A percentile compares a stretch with the other conserved stretches of the same genome.
phyloP scores from a whole-genome alignment of 768 basidiomycete genomes.

The Hydnum rufescens region DNA sequence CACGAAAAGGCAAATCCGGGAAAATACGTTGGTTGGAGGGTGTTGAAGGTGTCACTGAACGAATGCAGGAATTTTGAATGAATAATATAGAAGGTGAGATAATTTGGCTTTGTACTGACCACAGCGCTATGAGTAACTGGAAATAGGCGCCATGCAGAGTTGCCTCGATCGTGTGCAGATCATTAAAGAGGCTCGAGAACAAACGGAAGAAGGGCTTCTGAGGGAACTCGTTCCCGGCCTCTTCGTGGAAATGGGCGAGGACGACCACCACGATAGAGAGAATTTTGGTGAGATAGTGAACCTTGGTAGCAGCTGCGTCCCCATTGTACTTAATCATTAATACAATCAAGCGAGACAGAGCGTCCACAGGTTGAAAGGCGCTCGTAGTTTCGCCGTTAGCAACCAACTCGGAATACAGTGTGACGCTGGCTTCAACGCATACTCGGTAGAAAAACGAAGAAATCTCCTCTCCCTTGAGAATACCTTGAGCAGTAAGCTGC shows the following conservation, averaged over 20 bases:
- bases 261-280: constrained; percentile 93
- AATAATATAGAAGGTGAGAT: constrained; percentile 1
- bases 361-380: constrained; percentile 86
- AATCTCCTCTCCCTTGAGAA: constrained; percentile 85
- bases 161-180: constrained; percentile 68
- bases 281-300: constrained; percentile 92
- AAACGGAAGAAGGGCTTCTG: constrained; percentile 98
- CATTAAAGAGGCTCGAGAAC: constrained; percentile 89
- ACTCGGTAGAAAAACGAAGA: constrained; percentile 98
- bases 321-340: constrained; percentile 99
- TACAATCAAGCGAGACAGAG: constrained; percentile 83
- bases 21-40: constrained; percentile 88
- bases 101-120: constrained; percentile 28
- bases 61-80: constrained; percentile 9
- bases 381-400: constrained; percentile 44
- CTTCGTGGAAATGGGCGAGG: constrained; percentile 85
- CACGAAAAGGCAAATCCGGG: constrained; percentile 97
- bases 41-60: constrained; percentile 79
- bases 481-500: constrained; percentile 91
- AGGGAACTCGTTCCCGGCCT: constrained; percentile 77
- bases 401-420: constrained; percentile 56
- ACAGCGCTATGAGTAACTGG: constrained; percentile 68
- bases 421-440: constrained; percentile 86
- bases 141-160: constrained; percentile 80
- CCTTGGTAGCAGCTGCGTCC: constrained; percentile 76